Base-by-base conservation (phyloP, 495 filamentous ascomycete species). In the Extremus antarcticus region DNA sequence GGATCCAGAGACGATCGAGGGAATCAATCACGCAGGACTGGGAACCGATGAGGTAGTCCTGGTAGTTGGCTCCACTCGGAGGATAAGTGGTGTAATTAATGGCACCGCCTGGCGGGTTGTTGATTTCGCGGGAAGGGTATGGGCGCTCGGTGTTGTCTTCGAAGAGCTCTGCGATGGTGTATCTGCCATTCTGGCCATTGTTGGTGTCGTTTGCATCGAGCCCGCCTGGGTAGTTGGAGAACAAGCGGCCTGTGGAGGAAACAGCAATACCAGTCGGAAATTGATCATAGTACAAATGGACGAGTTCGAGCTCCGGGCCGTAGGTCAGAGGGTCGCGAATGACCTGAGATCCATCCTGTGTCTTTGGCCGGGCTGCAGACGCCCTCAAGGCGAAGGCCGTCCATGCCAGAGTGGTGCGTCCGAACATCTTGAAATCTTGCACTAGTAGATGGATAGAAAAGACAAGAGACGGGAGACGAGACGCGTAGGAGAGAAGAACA, bases 11-110 rank as follows among this genome's bases (percentile, higher is more conserved):
- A 1, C 73, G 65, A 62, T 76, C 68, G 9, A 61, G 41, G 10
- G 73, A 47, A 51, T 76, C 73, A 22, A 77, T 60, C n/a, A 75
- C 73, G 13, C 74, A 68, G 21, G 64, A 67, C 56, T 75, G 74
- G 0, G 73, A 68, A 57, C 71, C 70, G 50, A 77, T 72, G 45
- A 74, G 58, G 60, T 74, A 67, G 57, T 72, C 60, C 2, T 63
- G 50, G 59, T 73, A 69, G 54, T 71, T 71, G 17, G 66, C 73
- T 10, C 65, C 68, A 10, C 60, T 63, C 62, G 69, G 61, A 4
- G 73, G 72, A 15, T 50, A 64, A 3, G 69, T 73, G 47, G 66
- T 70, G 57, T 71, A 72, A 55, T 77, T 76, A 56, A 77, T 74
- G 0, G 67, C 64, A 9, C 71, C 71, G 1, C 70, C 71, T 8